Evolutionary conservation across 164 flowering plant species (phyloP).

Genomic region (Dillenia turbinata): DNA sequence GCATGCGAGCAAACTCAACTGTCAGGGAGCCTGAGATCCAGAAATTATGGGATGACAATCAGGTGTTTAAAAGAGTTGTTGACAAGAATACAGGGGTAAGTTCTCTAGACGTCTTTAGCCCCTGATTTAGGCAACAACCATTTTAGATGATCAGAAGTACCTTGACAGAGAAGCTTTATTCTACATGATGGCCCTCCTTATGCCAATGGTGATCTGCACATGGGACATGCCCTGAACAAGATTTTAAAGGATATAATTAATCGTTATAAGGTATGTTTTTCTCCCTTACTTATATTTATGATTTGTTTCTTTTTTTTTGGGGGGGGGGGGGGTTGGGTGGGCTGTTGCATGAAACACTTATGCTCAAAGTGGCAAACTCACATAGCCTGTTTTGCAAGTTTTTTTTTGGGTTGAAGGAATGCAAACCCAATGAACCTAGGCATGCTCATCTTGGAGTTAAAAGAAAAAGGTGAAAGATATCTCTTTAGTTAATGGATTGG

Average conservation of each 20-base stretch:
- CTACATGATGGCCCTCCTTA: conserved; percentile 99
- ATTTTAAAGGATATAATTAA: conserved; percentile 94
- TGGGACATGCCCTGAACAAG: conserved; percentile 98
- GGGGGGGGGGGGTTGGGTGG: too few relatives aligned
- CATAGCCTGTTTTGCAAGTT: too few relatives aligned
- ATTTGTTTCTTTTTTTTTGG: neutral
- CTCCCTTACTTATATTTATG: conserved; percentile 1
- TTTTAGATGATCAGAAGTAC: conserved; percentile 17
- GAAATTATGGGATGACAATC: conserved; percentile 88
- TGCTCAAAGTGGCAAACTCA: too few relatives aligned
- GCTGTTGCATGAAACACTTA: too few relatives aligned
- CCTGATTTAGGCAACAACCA: neutral
- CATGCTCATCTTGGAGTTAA: too few relatives aligned
- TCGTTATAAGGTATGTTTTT: conserved; percentile 73
- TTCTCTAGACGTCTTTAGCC: conserved; percentile 10
- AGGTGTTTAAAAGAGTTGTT: conserved; percentile 67
- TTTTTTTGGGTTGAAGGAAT: too few relatives aligned
- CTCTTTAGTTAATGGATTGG: too few relatives aligned
- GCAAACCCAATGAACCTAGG: too few relatives aligned
- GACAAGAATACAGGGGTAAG: conserved; percentile 80
- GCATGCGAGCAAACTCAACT: conserved; percentile 85
- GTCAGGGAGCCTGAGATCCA: conserved; percentile 96
- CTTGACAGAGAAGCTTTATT: conserved; percentile 62
- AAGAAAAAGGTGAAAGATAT: too few relatives aligned
- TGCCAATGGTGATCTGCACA: conserved; percentile 97